Evolutionary conservation across 495 filamentous ascomycete species (phyloP).

Genomic region (Penicillium daleae): DNA sequence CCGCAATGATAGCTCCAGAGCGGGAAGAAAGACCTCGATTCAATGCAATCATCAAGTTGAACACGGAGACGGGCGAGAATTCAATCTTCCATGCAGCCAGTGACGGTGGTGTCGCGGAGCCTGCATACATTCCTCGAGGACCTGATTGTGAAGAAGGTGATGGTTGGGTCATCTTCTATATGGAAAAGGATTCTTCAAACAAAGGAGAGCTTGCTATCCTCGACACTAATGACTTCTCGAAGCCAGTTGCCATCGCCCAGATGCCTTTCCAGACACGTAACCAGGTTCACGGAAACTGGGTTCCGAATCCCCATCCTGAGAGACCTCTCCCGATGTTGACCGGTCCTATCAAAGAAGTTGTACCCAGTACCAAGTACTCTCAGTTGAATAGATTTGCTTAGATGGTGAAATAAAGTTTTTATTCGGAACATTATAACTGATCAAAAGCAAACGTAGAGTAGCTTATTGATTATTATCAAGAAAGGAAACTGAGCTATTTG

Average conservation of each 20-base stretch:
- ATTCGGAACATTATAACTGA: neutral
- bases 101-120: neutral
- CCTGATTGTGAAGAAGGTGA: neutral
- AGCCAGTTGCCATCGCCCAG: neutral
- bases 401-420: neutral
- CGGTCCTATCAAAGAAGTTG: neutral
- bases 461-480: neutral
- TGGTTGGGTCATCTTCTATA: neutral
- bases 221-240: neutral
- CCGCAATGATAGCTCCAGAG: neutral
- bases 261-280: neutral
- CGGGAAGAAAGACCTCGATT: neutral
- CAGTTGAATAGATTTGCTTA: neutral
- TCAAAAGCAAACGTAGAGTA: neutral
- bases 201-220: neutral
- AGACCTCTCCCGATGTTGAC: neutral
- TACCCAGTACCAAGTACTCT: neutral
- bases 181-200: neutral
- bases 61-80: neutral
- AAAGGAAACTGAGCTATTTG: neutral
- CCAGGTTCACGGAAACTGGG: neutral
- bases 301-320: neutral
- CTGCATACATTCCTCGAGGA: neutral
- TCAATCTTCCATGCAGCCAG: neutral
- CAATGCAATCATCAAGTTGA: neutral